Base-by-base conservation (phyloP, 352 stramenopile species). In the Phytophthora lateralis region DNA sequence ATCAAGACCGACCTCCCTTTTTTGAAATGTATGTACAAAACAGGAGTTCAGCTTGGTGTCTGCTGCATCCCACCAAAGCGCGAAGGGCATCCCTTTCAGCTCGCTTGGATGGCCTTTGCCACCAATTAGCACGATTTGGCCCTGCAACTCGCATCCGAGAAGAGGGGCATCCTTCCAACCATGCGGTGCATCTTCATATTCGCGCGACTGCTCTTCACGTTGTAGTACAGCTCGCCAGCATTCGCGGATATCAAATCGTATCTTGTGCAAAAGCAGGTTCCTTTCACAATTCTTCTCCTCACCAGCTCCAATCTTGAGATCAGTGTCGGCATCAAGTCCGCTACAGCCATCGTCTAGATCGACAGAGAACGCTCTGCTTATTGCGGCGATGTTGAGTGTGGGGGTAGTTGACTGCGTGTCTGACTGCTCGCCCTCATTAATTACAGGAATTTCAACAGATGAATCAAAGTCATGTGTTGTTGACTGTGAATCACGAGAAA, bases 21-120 rank as follows among this genome's bases (percentile, higher is more conserved):
- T 29, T 29, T 29, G 55, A 8, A 78, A 60, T 5, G 58, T 55
- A 54, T 83, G 73, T 21, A 62, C 51, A 35, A 88, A 85, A 21
- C 60, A 55, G 0, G 78, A 86, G 48, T 88, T 85, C 32, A 82
- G 60, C 10, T 64, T 64, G 1, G 17, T 34, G 30, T 82, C 60
- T 10, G 60, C 48, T 26, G 73, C 63, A 58, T 88, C 78, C 78
- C 78, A 88, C 78, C 78, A 88, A 42, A 88, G 57, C 14, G 60
- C 65, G 51, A 88, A 88, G n/a, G 55, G 46, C 18, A 73, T 41
- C 12, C 62, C 52, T 35, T 59, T 71, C 10, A 35, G 9, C 1
- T 70, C 65, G 17, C 17, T 46, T 12, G 38, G 18, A 7, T 6
- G 10, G 12, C n/a, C 3, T 4, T 17, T 38, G 20, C 10, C 10